Percentiles rank a stretch among this genome's conserved stretches.
Conservation (phyloP, 768 basidiomycete genomes). For the Trametes villosa region DNA sequence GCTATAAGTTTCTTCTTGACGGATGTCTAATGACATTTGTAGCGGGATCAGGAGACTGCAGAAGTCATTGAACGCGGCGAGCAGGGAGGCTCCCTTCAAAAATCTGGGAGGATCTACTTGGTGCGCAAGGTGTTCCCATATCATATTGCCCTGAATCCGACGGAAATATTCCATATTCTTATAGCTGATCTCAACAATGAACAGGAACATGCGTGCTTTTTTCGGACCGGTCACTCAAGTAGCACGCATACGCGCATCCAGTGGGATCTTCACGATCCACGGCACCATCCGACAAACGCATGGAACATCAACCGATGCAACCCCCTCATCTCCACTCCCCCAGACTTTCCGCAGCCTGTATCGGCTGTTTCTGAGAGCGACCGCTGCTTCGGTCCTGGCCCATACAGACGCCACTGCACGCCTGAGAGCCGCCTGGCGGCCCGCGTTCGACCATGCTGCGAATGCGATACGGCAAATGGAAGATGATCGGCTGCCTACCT, state of each 20-base stretch:
- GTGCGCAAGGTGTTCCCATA: no score
- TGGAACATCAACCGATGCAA: background rate
- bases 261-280: background rate
- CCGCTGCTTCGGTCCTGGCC: slow-evolving; percentile 62
- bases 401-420: slow-evolving; percentile 47
- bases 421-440: slow-evolving; percentile 55
- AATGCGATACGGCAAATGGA: slow-evolving; percentile 47
- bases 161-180: no score
- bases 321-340: slow-evolving; percentile 30
- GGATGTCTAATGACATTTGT: no score
- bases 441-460: slow-evolving; percentile 57
- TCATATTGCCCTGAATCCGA: no score
- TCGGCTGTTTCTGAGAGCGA: slow-evolving; percentile 59
- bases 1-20: no score
- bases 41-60: no score
- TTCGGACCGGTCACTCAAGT: no score
- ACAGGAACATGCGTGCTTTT: no score
- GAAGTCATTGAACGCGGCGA: no score
- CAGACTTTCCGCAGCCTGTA: slow-evolving; percentile 58
- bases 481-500: slow-evolving; percentile 27
- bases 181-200: no score
- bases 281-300: background rate
- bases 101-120: no score
- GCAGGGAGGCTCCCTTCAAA: no score
- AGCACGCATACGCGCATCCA: background rate